Percentiles rank a stretch among this genome's conserved stretches.
Evolutionary conservation across 345 rosid species (phyloP).

Genomic region (Rhodamnia argentea): DNA sequence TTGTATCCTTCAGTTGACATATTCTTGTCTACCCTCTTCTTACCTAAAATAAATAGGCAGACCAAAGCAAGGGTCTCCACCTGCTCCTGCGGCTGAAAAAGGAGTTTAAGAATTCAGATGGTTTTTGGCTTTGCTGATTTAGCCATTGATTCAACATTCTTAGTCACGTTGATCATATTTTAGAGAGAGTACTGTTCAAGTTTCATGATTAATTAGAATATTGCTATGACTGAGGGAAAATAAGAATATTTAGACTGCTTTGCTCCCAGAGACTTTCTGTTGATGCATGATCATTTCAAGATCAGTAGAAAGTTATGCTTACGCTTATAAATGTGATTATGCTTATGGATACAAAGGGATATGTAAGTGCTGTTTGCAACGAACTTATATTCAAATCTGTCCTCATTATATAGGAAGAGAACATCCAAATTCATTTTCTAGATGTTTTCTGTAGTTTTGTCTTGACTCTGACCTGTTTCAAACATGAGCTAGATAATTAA

Average conservation of each 20-base stretch:
- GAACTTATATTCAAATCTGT: accelerated
- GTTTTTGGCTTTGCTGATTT: not conserved
- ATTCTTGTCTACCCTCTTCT: not conserved
- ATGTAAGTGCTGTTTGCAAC: not conserved
- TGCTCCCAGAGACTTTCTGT: not conserved
- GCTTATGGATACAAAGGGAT: not conserved
- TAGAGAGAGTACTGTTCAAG: not conserved
- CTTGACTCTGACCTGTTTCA: not conserved
- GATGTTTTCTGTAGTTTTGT: not conserved
- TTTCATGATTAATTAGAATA: not conserved
- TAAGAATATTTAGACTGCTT: not conserved
- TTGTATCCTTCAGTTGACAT: not conserved
- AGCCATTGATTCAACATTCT: not conserved
- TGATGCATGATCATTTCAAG: not conserved
- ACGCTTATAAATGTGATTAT: not conserved
- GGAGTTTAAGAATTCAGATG: not conserved
- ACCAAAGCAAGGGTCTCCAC: not conserved
- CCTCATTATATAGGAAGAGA: not conserved
- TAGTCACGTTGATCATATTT: not conserved
- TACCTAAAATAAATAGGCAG: not conserved
- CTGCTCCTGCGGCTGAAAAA: not conserved
- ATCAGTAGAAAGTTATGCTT: not conserved
- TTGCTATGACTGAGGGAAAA: not conserved
- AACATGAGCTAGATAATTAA: not conserved
- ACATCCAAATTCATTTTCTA: not conserved